Base-by-base conservation (phyloP, 2,329 filamentous ascomycete genomes). In the Beauveria australis region DNA sequence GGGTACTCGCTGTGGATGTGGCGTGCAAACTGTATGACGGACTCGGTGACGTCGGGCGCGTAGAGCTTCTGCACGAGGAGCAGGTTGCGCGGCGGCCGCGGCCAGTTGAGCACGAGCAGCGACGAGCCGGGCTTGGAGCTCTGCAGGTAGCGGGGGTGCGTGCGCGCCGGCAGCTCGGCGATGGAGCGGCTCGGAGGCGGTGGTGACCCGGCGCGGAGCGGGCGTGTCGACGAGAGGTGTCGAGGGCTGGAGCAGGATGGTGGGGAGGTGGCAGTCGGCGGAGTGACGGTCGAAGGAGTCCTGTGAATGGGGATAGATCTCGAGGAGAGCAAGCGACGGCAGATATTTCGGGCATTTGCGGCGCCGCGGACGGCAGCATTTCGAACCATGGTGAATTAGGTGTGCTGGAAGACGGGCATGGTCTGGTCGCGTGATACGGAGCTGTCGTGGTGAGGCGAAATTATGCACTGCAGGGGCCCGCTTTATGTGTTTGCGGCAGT, bases 1-100 rank as follows among this genome's bases (percentile, higher is more conserved):
- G 91, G 88, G 72, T 97, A 97, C 62, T 91, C 90, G 63, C 79
- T 80, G 66, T 86, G 84, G 62, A 97, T 83, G 73, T 97, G 89
- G 66, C 83, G 88, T 65, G 81, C 81, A 63, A 85, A 85, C 63
- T 77, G 75, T 64, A 83, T 69, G 28, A 81, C 80, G 2, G 81
- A 80, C 18, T 76, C 70, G 18, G 77, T 77, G 18, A 85, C 82
- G 12, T 80, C 74, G 0, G 80, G 77, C 1, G 81, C 79, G 64
- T 80, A 80, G 54, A 84, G 77, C 70, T 86, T 86, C 47, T 82
- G 81, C 61, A 85, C 81, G 46, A 86, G 74, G 28, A 86, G 74
- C 52, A 85, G 72, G 64, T 85, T 85, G 55, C 76, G 78, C 41
- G 81, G 82, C 1, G 83, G 81, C 24, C 75, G 73, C 0, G 78